Evolutionary conservation across 1,284 basidiomycete species (phyloP), one percentile per base, ranked within the genome.

Genomic region (Melampsora allii-populina): DNA sequence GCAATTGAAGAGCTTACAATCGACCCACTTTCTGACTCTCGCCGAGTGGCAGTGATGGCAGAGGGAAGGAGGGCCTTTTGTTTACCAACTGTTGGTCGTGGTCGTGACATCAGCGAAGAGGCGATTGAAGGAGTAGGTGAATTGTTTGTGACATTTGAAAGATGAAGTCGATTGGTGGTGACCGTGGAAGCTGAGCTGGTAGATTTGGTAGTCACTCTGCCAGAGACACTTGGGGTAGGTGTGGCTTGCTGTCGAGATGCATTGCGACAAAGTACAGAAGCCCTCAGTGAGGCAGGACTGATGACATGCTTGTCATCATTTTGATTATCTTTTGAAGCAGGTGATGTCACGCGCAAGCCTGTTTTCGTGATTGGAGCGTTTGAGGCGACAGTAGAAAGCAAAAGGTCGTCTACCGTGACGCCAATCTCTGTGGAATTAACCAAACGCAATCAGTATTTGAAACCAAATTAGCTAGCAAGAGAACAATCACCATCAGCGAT

Each of bases 391-490:
- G 76, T 42, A 27, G 75, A 66, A 64, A 75, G 65, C 6, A 88
- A 79, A 9, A 94, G 86, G 66, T 94, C 92, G 63, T 90, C 88
- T 3, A 88, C 81, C 0, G 87, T 84, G 2, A 92, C 86, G 79
- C 92, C 90, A 66, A 94, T 86, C 80, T 91, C 92, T 94, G 77
- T 0, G 45, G 33, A 29, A 61, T 36, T 5, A 63, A 61, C 17
- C 6, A 17, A 33, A 60, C n/a, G 21, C 76, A 36, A 71, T 60
- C 50, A 14, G 56, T 29, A 10, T n/a, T 42, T n/a, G 24, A 12
- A 14, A 17, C 17, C 19, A 27, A 24, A 61, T n/a, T 2, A 60
- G 7, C 17, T 9, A 36, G 21, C 6, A 63, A 53, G 31, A 36
- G 2, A 14, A 31, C 2, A 31, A 39, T 76, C 77, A 93, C 91